A percentile compares a stretch with the other conserved stretches of the same genome.
phyloP scores from a whole-genome alignment of 1,284 basidiomycete genomes.

The Tylopilus orsonianus region DNA sequence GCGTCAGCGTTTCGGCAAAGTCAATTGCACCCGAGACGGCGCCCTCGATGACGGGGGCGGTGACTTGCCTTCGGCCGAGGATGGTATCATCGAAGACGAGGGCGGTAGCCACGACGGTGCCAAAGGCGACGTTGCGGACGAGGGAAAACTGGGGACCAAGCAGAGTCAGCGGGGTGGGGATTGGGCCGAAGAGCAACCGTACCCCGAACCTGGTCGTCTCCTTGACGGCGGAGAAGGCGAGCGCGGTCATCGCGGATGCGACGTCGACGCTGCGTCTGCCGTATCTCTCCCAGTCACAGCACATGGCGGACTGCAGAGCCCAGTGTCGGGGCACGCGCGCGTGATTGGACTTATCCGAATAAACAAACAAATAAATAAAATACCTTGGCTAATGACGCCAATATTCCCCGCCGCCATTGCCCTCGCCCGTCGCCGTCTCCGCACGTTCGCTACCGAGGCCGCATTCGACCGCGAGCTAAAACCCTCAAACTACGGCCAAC shows the following conservation, averaged over 20 bases:
- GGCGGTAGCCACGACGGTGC: slow-evolving; percentile 56
- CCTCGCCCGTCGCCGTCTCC: slow-evolving; percentile 9
- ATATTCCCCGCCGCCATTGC: slow-evolving; percentile 19
- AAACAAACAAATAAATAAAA: slow-evolving; percentile 10
- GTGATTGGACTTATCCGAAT: slow-evolving; percentile 20
- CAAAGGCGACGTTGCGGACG: slow-evolving; percentile 59
- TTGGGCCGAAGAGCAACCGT: slow-evolving; percentile 25
- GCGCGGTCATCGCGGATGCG: slow-evolving; percentile 57
- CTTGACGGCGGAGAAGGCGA: slow-evolving; percentile 70
- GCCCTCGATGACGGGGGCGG: slow-evolving; percentile 54
- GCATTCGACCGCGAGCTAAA: slow-evolving; percentile 39
- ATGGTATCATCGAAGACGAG: slow-evolving; percentile 60
- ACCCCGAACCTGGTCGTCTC: slow-evolving; percentile 66
- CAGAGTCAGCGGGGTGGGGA: slow-evolving; percentile 4
- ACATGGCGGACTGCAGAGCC: slow-evolving; percentile 25
- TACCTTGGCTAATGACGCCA: slow-evolving; percentile 6
- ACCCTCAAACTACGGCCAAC: slow-evolving; percentile 76
- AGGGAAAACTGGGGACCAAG: slow-evolving; percentile 60
- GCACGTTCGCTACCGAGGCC: slow-evolving; percentile 40
- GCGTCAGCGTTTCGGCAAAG: slow-evolving; percentile 66
- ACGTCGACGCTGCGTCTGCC: slow-evolving; percentile 61
- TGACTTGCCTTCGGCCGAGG: slow-evolving; percentile 58
- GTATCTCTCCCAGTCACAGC: slow-evolving; percentile 56
- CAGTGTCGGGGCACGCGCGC: slow-evolving; percentile 10
- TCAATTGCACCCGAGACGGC: slow-evolving; percentile 63